Percentiles rank a stretch among this genome's conserved stretches.
These are phyloP conservation scores for Didymellaceae sp. DNA, from an alignment of 2,329 filamentous ascomycete genomes.

Conservation along the genomic window DNA sequence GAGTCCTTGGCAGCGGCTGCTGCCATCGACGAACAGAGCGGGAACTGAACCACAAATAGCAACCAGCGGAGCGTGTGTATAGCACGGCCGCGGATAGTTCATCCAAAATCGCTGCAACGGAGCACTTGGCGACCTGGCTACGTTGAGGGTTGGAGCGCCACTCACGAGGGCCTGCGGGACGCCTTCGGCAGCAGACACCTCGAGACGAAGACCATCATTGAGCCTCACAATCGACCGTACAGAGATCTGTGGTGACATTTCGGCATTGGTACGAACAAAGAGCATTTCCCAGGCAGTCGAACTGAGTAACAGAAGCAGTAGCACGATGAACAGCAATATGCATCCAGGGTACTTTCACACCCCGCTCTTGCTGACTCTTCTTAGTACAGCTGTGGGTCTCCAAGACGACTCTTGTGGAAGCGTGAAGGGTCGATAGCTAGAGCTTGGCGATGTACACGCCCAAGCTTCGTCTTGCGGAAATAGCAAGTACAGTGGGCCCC, in stretches of 20 bases:
- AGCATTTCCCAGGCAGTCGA: too few relatives aligned
- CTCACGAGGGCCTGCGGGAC: conserved; percentile 2
- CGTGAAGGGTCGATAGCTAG: not conserved
- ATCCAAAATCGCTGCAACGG: conserved; percentile 2
- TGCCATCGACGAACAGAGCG: not conserved
- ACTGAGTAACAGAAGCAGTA: too few relatives aligned
- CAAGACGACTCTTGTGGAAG: not conserved
- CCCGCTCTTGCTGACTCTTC: not conserved
- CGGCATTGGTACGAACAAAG: not conserved
- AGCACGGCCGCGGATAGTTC: conserved; percentile 18
- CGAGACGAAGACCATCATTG: conserved; percentile 5
- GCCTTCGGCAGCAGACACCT: not conserved
- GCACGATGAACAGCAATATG: too few relatives aligned
- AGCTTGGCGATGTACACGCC: conserved; percentile 11
- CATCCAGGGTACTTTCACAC: not conserved
- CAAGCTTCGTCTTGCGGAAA: not conserved
- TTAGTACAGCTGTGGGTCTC: not conserved
- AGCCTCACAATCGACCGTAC: not conserved
- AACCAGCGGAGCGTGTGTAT: not conserved
- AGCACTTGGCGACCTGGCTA: conserved; percentile 4
- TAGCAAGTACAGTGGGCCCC: not conserved
- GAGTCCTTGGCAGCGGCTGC: conserved; percentile 1
- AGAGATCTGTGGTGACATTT: not conserved
- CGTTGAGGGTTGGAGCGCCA: conserved; percentile 5
- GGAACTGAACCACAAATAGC: not conserved